These are phyloP conservation scores for Talaromyces pinophilus DNA, from an alignment of 2,329 filamentous ascomycete species.

Conservation along the genomic window DNA sequence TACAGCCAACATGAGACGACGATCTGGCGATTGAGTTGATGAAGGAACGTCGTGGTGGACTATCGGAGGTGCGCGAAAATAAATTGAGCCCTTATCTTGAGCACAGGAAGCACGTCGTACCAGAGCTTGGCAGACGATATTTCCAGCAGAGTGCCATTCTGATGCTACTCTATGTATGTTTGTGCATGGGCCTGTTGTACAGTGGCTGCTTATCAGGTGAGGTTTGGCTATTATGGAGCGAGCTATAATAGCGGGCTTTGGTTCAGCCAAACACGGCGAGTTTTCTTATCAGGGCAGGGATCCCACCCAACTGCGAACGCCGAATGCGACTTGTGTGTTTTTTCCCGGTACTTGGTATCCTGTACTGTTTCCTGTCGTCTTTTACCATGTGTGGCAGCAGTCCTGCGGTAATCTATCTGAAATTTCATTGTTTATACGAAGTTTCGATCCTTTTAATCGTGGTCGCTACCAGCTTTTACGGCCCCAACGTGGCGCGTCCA, in stretches of 20 bases:
- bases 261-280: background rate
- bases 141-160: background rate
- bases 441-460: background rate
- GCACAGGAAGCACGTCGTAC: background rate
- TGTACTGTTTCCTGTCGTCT: background rate
- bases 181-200: constrained; percentile 4
- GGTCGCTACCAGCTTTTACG: background rate
- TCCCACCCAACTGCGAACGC: background rate
- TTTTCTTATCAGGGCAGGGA: constrained; percentile 7
- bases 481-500: background rate
- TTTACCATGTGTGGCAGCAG: background rate
- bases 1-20: background rate
- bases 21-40: background rate
- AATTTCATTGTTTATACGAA: background rate
- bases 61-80: background rate
- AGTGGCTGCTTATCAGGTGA: constrained; percentile 8
- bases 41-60: background rate
- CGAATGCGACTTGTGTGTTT: background rate
- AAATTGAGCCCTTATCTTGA: constrained; percentile 2
- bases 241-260: background rate
- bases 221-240: background rate
- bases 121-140: background rate
- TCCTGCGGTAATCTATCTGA: background rate
- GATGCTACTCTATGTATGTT: constrained; percentile 6
- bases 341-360: background rate